phyloP scores from a whole-genome alignment of 2,329 filamentous ascomycete genomes.

The Aspergillus pseudoglaucus region DNA sequence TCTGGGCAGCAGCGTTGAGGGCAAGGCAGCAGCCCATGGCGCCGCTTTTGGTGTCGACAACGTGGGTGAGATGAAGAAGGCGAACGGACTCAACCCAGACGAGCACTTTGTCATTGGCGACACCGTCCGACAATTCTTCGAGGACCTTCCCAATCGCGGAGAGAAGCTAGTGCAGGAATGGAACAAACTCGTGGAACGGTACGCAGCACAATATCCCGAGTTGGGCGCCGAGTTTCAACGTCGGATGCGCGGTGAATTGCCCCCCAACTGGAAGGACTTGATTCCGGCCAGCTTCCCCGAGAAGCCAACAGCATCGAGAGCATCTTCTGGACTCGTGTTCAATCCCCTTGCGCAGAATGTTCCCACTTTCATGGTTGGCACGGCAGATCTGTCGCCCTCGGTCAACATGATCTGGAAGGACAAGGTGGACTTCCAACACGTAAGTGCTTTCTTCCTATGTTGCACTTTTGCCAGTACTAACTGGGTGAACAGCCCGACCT shows the following conservation, averaged over 20 bases:
- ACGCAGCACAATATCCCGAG: conserved; percentile 41
- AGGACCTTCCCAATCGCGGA: conserved; percentile 42
- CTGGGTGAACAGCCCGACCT: conserved; percentile 18
- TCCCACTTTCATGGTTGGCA: conserved; percentile 48
- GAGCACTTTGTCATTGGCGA: conserved; percentile 43
- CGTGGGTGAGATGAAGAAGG: conserved; percentile 50
- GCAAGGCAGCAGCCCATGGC: conserved; percentile 50
- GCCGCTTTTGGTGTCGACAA: conserved; percentile 51
- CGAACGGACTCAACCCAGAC: conserved; percentile 45
- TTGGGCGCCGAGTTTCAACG: conserved; percentile 44
- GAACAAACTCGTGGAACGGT: conserved; percentile 41
- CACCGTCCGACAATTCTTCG: conserved; percentile 48
- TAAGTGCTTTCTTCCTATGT: conserved; percentile 16
- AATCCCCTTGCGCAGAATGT: conserved; percentile 48
- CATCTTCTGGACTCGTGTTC: conserved; percentile 43
- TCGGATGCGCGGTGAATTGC: conserved; percentile 45
- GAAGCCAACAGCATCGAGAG: conserved; percentile 45
- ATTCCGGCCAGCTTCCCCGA: conserved; percentile 47
- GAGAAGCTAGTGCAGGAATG: conserved; percentile 44
- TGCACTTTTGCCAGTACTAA: conserved; percentile 4
- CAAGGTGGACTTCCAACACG: conserved; percentile 47
- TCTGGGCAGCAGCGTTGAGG: conserved; percentile 41
- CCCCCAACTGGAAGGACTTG: conserved; percentile 44
- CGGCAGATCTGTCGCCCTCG: conserved; percentile 48
- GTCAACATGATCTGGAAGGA: conserved; percentile 52